Percentiles rank a stretch among this genome's conserved stretches.
Evolutionary conservation across 768 basidiomycete species (phyloP).

Genomic region (Suillus subalutaceus): DNA sequence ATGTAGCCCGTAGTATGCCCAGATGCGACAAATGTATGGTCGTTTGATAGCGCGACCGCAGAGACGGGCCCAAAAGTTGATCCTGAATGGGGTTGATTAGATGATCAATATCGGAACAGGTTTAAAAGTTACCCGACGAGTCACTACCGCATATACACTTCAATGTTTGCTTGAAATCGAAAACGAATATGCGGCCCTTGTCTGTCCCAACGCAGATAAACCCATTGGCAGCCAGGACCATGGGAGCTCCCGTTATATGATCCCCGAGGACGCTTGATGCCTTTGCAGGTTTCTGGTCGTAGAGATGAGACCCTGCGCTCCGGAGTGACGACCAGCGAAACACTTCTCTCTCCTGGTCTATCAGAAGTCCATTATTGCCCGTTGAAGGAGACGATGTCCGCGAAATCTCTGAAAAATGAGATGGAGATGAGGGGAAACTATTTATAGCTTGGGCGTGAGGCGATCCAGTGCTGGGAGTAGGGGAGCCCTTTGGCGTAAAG

Average conservation of each 20-base stretch:
- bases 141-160: slow-evolving; percentile 80
- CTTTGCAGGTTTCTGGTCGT: slow-evolving; percentile 54
- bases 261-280: slow-evolving; percentile 64
- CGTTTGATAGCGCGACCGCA: slow-evolving; percentile 89
- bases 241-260: slow-evolving; percentile 65
- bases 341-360: slow-evolving; percentile 50
- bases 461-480: slow-evolving; percentile 42
- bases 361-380: slow-evolving; percentile 25
- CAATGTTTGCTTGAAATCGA: slow-evolving; percentile 88
- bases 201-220: slow-evolving; percentile 89
- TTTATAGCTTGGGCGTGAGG: slow-evolving; percentile 47
- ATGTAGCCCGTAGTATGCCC: slow-evolving; percentile 87
- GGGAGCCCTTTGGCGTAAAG: slow-evolving; percentile 51
- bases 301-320: slow-evolving; percentile 59
- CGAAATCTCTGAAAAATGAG: slow-evolving; percentile 73
- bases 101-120: slow-evolving; percentile 15
- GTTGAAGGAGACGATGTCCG: slow-evolving; percentile 60
- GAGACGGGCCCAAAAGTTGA: slow-evolving; percentile 75
- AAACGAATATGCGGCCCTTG: slow-evolving; percentile 76
- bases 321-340: slow-evolving; percentile 79
- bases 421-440: slow-evolving; percentile 56
- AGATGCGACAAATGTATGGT: slow-evolving; percentile 90
- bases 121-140: slow-evolving; percentile 50
- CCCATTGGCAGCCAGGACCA: slow-evolving; percentile 82
- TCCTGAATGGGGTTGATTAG: slow-evolving; percentile 42